Base-by-base conservation (phyloP, 306 rosid genomes). In the Quercus aquifolioides region DNA sequence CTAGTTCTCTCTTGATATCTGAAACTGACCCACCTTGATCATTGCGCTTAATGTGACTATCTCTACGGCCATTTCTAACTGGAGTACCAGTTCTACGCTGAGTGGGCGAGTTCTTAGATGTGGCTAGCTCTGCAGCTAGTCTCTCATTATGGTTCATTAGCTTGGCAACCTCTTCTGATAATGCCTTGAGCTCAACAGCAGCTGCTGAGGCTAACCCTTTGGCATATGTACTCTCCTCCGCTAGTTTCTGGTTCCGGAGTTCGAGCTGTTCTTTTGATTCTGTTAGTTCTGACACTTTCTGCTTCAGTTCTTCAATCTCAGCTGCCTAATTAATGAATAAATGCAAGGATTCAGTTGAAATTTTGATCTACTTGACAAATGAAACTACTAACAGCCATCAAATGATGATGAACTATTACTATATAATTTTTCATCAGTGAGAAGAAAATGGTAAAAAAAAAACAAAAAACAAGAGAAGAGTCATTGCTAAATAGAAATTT, bases 121-220 rank as follows among this genome's bases (percentile, higher is more conserved):
- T 83, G 2, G 94, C 89, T 64, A 90, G 89, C 78, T 96, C 98
- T 15, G 93, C 84, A 31, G 91, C 81, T 33, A 91, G 87, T 80
- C 86, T 93, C 78, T 93, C 99, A 13, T 93, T 96, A 43, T 93
- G 92, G 80, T 87, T 93, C 99, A 93, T 93, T 73, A 91, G 96
- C 84, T 96, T 96, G 71, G 99, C 83, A 71, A 96, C 97, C 88
- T 96, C 99, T 88, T 93, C 99, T 23, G 99, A 89, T 64, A 96
- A 81, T 76, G 98, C 98, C 87, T 96, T 96, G 60, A 96, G 97
- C 86, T 96, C 99, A 74, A 93, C 98, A 5, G 98, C 99, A n/a
- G 99, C 99, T 74, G 99, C 99, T 46, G 99, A 96, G 69, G 99
- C 99, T 69, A 96, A 84, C 78, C 97, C 98, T 82, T 96, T 96